These are phyloP conservation scores for Lepiota venenata DNA, from an alignment of 768 basidiomycete species.

Conservation along the genomic window DNA sequence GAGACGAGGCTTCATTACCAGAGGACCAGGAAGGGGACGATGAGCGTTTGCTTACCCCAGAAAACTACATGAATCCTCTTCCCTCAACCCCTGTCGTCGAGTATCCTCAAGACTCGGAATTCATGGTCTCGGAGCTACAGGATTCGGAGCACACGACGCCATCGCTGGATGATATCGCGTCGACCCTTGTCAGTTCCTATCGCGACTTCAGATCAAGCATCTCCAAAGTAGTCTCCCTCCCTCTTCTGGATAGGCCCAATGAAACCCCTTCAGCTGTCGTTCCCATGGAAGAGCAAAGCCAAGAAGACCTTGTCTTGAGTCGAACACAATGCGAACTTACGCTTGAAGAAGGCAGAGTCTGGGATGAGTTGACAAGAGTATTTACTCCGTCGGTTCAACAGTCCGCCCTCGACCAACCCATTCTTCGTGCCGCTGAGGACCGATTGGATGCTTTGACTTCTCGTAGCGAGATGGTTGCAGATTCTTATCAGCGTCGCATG, in stretches of 20 bases:
- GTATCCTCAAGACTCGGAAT: not conserved
- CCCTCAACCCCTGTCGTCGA: not conserved
- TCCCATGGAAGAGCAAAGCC: conserved; percentile 26
- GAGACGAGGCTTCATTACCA: conserved; percentile 30
- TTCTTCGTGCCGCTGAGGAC: not conserved
- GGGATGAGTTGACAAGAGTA: conserved; percentile 39
- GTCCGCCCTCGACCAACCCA: not conserved
- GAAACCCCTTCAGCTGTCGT: conserved; percentile 12
- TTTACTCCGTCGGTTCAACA: not conserved
- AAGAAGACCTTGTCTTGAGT: conserved; percentile 48
- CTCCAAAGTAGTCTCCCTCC: conserved; percentile 39
- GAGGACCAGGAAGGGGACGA: conserved; percentile 25
- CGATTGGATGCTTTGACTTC: conserved; percentile 34
- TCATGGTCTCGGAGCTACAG: not conserved
- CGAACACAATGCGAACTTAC: conserved; percentile 60
- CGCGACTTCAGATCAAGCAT: conserved; percentile 45
- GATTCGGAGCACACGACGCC: not conserved
- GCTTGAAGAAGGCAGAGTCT: conserved; percentile 57
- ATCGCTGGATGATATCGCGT: conserved; percentile 23
- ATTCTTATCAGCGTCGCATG: conserved; percentile 63
- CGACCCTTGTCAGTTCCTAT: conserved; percentile 40
- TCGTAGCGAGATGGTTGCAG: conserved; percentile 54
- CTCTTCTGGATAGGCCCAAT: conserved; percentile 17
- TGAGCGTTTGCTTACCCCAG: not conserved
- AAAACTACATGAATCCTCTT: not conserved